Conservation (phyloP, 1,284 basidiomycete species). For the Microstroma glucosiphilum region DNA sequence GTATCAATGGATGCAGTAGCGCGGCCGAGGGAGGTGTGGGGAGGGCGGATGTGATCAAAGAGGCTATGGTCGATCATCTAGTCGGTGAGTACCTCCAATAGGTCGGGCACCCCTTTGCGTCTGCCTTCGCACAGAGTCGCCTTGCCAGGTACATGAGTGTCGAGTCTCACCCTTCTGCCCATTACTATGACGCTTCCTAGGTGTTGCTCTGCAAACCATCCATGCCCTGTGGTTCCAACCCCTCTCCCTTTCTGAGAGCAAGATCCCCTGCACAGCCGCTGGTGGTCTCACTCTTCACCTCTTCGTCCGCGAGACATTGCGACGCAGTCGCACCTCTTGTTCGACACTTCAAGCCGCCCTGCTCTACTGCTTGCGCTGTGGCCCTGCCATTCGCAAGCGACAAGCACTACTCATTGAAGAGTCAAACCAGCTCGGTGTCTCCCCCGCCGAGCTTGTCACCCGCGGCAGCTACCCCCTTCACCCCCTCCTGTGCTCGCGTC, state of each 20-base stretch:
- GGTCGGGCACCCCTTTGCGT: conserved; percentile 7
- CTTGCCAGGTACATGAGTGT: conserved; percentile 1
- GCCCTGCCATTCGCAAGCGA: conserved; percentile 2
- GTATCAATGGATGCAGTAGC: conserved; percentile 1
- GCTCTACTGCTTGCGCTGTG: conserved; percentile 36
- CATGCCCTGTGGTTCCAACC: conserved; percentile 30
- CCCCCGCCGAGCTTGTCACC: conserved; percentile 68
- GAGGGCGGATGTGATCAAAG: conserved; percentile 53
- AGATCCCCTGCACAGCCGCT: conserved; percentile 11
- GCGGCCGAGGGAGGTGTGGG: too few species aligned
- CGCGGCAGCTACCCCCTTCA: conserved; percentile 65
- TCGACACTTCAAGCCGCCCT: conserved; percentile 45
- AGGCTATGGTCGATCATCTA: conserved; percentile 30
- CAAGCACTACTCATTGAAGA: neutral
- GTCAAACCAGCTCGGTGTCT: neutral
- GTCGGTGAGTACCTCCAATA: conserved; percentile 31
- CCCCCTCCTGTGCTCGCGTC: conserved; percentile 74
- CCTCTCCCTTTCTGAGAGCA: conserved; percentile 16
- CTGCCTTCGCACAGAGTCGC: neutral
- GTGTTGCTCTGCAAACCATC: conserved; percentile 26
- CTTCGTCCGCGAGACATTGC: conserved; percentile 46
- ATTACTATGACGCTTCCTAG: conserved; percentile 10
- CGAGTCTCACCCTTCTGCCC: neutral
- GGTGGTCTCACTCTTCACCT: conserved; percentile 36
- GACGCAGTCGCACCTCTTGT: conserved; percentile 44